phyloP scores from a whole-genome alignment of 106 monocot species.

The Triglochin maritima region DNA sequence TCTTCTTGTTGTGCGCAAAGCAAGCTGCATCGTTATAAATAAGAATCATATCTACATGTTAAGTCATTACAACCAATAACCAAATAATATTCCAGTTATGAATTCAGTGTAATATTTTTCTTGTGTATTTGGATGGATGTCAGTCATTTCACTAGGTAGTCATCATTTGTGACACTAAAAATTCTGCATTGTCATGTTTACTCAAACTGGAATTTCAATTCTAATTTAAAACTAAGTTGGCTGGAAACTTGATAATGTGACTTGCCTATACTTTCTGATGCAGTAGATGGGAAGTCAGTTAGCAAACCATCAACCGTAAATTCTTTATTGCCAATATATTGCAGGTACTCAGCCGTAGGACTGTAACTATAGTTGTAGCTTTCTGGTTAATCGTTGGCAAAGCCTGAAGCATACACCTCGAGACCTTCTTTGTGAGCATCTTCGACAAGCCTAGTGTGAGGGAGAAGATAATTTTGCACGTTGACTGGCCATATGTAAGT shows the following conservation, averaged over 20 bases:
- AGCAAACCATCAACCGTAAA: conserved; percentile 7
- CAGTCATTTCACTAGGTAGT: too few relatives aligned
- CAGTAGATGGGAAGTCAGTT: not conserved
- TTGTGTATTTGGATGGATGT: too few relatives aligned
- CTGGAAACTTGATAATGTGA: not conserved
- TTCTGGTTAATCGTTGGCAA: conserved; percentile 54
- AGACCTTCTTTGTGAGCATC: conserved; percentile 72
- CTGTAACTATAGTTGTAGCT: conserved; percentile 83
- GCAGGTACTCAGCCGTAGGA: conserved; percentile 54
- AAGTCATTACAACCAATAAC: too few relatives aligned
- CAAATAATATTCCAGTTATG: too few relatives aligned
- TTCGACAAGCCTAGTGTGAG: conserved; percentile 38
- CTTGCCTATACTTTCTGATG: conserved; percentile 3
- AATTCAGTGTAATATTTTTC: too few relatives aligned
- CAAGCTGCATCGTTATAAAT: too few relatives aligned
- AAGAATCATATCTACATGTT: too few relatives aligned
- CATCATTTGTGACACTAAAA: too few relatives aligned
- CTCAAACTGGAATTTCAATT: too few relatives aligned
- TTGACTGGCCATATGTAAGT: conserved; percentile 74
- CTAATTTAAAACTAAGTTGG: too few relatives aligned
- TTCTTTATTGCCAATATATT: not conserved
- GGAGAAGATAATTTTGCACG: conserved; percentile 30
- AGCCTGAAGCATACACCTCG: conserved; percentile 56
- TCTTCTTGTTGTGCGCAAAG: too few relatives aligned
- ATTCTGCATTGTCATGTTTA: too few relatives aligned